Evolutionary conservation across 345 rosid species (phyloP), one percentile per base, ranked within the genome.

Genomic region (Psidium guajava): DNA sequence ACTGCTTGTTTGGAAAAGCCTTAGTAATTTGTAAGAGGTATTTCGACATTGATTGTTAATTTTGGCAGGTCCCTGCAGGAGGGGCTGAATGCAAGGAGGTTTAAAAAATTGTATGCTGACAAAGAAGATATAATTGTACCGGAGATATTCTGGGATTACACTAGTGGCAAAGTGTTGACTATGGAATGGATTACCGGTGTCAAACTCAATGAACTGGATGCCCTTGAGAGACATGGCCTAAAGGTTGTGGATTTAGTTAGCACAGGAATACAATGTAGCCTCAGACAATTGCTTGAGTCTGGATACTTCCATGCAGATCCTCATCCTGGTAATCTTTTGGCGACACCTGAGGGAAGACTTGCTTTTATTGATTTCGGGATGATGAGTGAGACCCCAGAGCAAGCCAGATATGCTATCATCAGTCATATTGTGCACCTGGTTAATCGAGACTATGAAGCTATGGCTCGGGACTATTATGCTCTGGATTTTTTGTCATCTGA

Each of bases 371-470:
- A 97, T 88, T 97, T 95, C 88, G 98, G 99, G 27, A 97, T 97
- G 99, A 97, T 97, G 99, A 97, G 99, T 87, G 99, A 97, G 91
- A 95, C 99, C 84, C 99, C 99, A 15, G 99, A 97, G 92, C 95
- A 91, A 86, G 98, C 99, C 82, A 95, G 99, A 90, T 93, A 85
- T 89, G 99, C 99, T 25, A 94, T 97, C 57, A 93, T 97, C 52
- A 98, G 88, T 64, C 97, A 94, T 85, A 94, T 94, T 84, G 97
- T 94, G 87, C 99, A 97, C 92, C 87, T 97, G 91, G 99, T 97
- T 28, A 97, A 95, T 92, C 90, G 99, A 83, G 99, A 97, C 88
- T 95, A 97, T 86, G 98, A 95, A 89, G 98, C 99, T 84, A 97
- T 97, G 99, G 98, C 99, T 54, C 92, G 91, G 86, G 99, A 97